Evolutionary conservation across 441 rosid genomes (phyloP).

Genomic region (Aquilaria agallochum): DNA sequence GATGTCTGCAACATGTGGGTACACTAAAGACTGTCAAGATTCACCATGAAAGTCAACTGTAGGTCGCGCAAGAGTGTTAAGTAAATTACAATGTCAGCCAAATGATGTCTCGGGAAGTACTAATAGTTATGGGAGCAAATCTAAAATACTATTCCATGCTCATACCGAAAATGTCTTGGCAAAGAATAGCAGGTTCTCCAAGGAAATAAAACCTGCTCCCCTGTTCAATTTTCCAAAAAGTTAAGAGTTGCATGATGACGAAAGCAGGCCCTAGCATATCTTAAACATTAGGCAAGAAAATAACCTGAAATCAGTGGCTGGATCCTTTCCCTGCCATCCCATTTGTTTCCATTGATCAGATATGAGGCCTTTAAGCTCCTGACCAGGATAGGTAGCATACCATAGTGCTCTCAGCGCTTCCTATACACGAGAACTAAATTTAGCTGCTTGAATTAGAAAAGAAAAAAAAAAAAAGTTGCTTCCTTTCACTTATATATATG

Average conservation of each 20-base stretch:
- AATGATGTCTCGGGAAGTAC: neutral
- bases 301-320: constrained; percentile 93
- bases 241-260: neutral
- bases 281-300: neutral
- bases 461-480: neutral
- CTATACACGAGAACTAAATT: constrained; percentile 20
- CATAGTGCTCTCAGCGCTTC: constrained; percentile 85
- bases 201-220: constrained; percentile 91
- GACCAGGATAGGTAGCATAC: constrained; percentile 70
- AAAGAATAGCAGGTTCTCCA: constrained; percentile 88
- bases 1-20: constrained; percentile 43
- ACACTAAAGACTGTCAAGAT: neutral
- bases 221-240: constrained; percentile 31
- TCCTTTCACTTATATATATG: too few relatives aligned
- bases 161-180: constrained; percentile 82
- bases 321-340: constrained; percentile 99
- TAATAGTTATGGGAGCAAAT: neutral
- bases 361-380: constrained; percentile 62
- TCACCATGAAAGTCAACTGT: neutral
- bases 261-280: constrained; percentile 1
- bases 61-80: too few relatives aligned
- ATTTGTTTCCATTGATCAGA: constrained; percentile 95
- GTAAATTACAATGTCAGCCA: neutral
- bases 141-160: neutral
- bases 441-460: neutral